phyloP scores from a whole-genome alignment of 2,329 filamentous ascomycete species.

The Helotiales sp. region DNA sequence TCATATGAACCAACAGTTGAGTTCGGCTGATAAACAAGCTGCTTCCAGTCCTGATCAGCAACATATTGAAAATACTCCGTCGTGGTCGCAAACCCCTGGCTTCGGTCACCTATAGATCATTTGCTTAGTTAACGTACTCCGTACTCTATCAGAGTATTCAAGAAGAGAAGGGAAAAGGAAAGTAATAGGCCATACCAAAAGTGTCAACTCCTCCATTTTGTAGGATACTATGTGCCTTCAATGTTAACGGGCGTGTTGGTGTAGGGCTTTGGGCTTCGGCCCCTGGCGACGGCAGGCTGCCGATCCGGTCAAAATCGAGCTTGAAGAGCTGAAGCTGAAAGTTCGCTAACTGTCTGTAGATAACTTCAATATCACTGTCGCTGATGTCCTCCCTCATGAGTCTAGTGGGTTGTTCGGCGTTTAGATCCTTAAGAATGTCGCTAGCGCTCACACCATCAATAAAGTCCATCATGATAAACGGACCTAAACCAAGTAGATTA shows the following conservation, averaged over 20 bases:
- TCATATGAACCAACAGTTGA: conserved; percentile 40
- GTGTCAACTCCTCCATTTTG: conserved; percentile 43
- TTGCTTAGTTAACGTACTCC: conserved; percentile 7
- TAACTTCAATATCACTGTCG: conserved; percentile 20
- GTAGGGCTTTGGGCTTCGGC: conserved; percentile 20
- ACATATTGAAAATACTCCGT: conserved; percentile 38
- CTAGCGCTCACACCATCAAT: no score
- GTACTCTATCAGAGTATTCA: background rate
- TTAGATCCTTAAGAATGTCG: no score
- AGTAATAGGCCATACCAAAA: conserved; percentile 17
- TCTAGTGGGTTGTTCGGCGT: background rate
- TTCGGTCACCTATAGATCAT: conserved; percentile 24
- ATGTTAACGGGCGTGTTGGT: conserved; percentile 41
- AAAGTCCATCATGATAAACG: no score
- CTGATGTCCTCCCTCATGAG: conserved; percentile 21
- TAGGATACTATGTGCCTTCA: conserved; percentile 44
- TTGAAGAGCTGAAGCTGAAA: conserved; percentile 26
- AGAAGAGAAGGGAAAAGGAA: conserved; percentile 1
- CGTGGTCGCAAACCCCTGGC: conserved; percentile 23
- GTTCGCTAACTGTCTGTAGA: conserved; percentile 25
- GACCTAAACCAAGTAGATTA: no score
- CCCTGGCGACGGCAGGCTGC: conserved; percentile 19
- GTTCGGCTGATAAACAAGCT: conserved; percentile 45
- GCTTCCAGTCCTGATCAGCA: conserved; percentile 42
- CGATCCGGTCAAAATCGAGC: conserved; percentile 26